Evolutionary conservation across 805 yeast genomes (phyloP).

Genomic region (Pichia nanzhaoensis): DNA sequence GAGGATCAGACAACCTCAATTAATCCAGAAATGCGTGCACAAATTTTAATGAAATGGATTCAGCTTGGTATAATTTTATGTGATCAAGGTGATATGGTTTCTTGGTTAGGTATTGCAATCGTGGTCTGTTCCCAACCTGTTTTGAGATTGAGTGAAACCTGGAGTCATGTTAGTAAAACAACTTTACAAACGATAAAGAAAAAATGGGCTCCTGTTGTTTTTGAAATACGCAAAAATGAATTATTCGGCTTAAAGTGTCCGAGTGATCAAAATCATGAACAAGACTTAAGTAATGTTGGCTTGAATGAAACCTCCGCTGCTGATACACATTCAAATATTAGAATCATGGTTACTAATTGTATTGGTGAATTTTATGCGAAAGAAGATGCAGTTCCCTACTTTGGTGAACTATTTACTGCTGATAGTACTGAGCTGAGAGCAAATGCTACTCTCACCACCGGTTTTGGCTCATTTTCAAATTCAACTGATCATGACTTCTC

Average conservation of each 20-base stretch:
- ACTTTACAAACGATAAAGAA: conserved; percentile 55
- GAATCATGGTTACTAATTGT: conserved; percentile 82
- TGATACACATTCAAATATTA: conserved; percentile 20
- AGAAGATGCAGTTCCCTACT: conserved; percentile 77
- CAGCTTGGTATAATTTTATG: conserved; percentile 73
- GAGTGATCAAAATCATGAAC: neutral
- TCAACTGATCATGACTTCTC: conserved; percentile 14
- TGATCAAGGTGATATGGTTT: conserved; percentile 82
- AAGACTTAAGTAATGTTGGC: neutral
- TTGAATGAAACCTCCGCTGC: neutral
- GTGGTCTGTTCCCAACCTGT: conserved; percentile 77
- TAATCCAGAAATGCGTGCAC: conserved; percentile 46
- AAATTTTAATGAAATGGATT: conserved; percentile 74
- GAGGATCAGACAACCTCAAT: conserved; percentile 35
- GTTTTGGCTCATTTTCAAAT: neutral
- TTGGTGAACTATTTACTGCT: conserved; percentile 70
- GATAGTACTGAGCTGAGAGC: conserved; percentile 1
- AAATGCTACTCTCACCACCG: neutral
- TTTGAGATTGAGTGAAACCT: conserved; percentile 62
- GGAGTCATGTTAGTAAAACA: conserved; percentile 64
- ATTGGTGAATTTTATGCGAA: conserved; percentile 72
- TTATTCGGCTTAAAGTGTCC: conserved; percentile 32
- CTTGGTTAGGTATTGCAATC: conserved; percentile 89
- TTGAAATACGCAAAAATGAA: conserved; percentile 67
- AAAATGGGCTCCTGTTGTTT: conserved; percentile 91